phyloP scores from a whole-genome alignment of 83 land plant species.

The Larix sibirica region DNA sequence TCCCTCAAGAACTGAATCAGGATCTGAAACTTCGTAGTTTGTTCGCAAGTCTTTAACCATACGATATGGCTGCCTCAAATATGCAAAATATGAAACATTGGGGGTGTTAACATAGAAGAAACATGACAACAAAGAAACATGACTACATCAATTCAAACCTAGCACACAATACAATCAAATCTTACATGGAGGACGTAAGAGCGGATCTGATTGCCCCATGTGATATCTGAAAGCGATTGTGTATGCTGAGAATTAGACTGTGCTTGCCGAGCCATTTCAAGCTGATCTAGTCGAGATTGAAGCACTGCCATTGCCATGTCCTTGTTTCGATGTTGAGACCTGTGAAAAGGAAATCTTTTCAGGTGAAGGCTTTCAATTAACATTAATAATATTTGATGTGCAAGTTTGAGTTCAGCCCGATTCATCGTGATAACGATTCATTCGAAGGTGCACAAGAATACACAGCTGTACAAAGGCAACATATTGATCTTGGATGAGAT shows the following conservation, averaged over 20 bases:
- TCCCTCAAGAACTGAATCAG: slow-evolving; percentile 91
- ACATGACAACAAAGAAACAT: too few species aligned
- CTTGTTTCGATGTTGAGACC: slow-evolving; percentile 94
- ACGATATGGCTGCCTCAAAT: slow-evolving; percentile 80
- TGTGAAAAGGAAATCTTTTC: slow-evolving; percentile 19
- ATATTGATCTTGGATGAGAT: background rate
- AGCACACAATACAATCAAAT: background rate
- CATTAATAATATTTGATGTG: background rate
- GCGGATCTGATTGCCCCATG: slow-evolving; percentile 97
- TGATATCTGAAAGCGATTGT: slow-evolving; percentile 80
- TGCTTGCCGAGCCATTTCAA: slow-evolving; percentile 84
- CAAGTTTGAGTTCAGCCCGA: background rate
- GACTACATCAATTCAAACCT: background rate
- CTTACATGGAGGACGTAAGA: slow-evolving; percentile 93
- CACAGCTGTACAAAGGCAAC: background rate
- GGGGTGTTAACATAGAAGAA: background rate
- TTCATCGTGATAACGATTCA: background rate
- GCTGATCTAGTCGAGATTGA: slow-evolving; percentile 86
- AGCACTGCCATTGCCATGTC: slow-evolving; percentile 88
- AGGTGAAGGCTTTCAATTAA: background rate
- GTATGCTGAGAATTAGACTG: slow-evolving; percentile 88
- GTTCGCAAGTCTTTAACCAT: slow-evolving; percentile 97
- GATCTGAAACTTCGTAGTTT: slow-evolving; percentile 88
- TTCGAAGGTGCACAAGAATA: background rate
- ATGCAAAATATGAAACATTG: slow-evolving; percentile 1